Evolutionary conservation across 352 stramenopile species (phyloP).

Genomic region (Sclerospora graminicola): DNA sequence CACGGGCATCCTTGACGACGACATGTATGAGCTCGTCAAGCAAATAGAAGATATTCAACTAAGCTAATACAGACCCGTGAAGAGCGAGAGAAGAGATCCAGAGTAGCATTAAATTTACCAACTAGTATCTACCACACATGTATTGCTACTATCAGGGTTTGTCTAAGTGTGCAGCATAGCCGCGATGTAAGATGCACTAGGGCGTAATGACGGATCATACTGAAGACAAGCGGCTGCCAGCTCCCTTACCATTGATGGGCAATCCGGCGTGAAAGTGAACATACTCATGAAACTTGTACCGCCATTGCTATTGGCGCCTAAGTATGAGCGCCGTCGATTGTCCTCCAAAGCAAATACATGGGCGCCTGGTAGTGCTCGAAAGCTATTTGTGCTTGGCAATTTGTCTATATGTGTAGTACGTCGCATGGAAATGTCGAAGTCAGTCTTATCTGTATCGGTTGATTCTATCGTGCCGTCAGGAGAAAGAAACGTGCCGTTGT

Average conservation of each 20-base stretch:
- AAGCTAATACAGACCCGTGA: no score
- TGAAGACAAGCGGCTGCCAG: slow-evolving; percentile 51
- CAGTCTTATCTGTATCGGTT: slow-evolving; percentile 6
- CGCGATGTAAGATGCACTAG: slow-evolving; percentile 60
- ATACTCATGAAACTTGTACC: slow-evolving; percentile 39
- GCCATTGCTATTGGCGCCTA: slow-evolving; percentile 14
- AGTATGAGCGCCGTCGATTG: slow-evolving; percentile 15
- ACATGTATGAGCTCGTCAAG: no score
- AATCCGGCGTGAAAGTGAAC: slow-evolving; percentile 64
- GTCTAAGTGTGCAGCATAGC: slow-evolving; percentile 48
- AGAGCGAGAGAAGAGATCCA: no score
- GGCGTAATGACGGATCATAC: slow-evolving; percentile 56
- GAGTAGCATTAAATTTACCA: no score
- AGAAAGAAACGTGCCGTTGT: slow-evolving; percentile 25
- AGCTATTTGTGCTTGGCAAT: slow-evolving; percentile 11
- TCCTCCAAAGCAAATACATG: slow-evolving; percentile 16
- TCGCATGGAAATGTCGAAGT: slow-evolving; percentile 14
- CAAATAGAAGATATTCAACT: no score
- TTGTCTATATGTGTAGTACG: slow-evolving; percentile 22
- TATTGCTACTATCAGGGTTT: not conserved
- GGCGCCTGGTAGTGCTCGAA: slow-evolving; percentile 12
- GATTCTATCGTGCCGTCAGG: slow-evolving; percentile 22
- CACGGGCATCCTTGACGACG: no score
- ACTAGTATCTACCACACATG: no score
- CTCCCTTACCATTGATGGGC: slow-evolving; percentile 39